Evolutionary conservation across 2,329 filamentous ascomycete species (phyloP).

Genomic region (Penicillium sp.): DNA sequence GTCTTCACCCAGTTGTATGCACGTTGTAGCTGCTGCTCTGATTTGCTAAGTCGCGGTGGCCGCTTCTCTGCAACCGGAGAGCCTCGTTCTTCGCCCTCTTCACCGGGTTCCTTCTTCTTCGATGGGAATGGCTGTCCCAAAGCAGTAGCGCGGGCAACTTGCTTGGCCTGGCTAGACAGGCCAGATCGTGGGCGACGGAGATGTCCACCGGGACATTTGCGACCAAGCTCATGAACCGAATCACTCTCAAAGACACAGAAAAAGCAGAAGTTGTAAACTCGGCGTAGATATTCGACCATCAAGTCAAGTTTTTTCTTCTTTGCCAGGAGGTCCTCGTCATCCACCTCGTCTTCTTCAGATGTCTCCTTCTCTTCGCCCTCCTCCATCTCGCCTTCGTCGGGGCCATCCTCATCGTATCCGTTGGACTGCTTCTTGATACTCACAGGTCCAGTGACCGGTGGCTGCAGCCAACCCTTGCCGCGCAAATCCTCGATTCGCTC

Average conservation of each 20-base stretch:
- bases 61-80: slow-evolving; percentile 73
- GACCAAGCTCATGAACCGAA: slow-evolving; percentile 90
- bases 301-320: slow-evolving; percentile 98
- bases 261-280: slow-evolving; percentile 98
- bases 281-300: slow-evolving; percentile 91
- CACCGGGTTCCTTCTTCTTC: slow-evolving; percentile 69
- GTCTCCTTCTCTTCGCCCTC: slow-evolving; percentile 79
- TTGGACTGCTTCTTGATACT: slow-evolving; percentile 60
- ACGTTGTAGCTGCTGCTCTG: slow-evolving; percentile 86
- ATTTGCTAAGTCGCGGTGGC: slow-evolving; percentile 70
- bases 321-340: slow-evolving; percentile 83
- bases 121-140: slow-evolving; percentile 79
- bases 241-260: slow-evolving; percentile 99
- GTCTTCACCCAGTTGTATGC: slow-evolving; percentile 99
- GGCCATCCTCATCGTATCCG: slow-evolving; percentile 40
- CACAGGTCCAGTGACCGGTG: slow-evolving; percentile 49
- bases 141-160: slow-evolving; percentile 82
- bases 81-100: slow-evolving; percentile 64
- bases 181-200: slow-evolving; percentile 86
- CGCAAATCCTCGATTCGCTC: slow-evolving; percentile 81
- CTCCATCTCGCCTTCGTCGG: slow-evolving; percentile 64
- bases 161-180: slow-evolving; percentile 77
- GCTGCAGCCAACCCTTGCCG: slow-evolving; percentile 73
- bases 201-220: slow-evolving; percentile 97
- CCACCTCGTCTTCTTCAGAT: slow-evolving; percentile 68